Percentiles rank a stretch among this genome's conserved stretches.
These are phyloP conservation scores for Fusarium sp. DNA, from an alignment of 2,329 filamentous ascomycete species.

Conservation along the genomic window DNA sequence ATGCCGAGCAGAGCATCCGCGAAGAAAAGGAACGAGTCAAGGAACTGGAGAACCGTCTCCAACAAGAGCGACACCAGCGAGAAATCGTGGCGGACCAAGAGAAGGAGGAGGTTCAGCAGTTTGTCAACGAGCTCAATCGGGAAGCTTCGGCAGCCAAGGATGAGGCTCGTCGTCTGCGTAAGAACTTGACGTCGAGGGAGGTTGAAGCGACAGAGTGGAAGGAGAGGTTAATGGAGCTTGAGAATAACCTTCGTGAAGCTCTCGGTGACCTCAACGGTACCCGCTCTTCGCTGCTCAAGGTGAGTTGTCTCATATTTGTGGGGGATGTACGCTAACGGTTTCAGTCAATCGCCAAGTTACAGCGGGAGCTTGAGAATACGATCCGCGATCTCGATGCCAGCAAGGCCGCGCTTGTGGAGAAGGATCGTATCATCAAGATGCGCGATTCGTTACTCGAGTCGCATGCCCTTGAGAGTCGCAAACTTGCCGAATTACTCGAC, in stretches of 20 bases:
- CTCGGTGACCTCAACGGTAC: constrained; percentile 90
- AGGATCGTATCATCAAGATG: constrained; percentile 89
- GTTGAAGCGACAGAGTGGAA: constrained; percentile 93
- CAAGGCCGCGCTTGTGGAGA: constrained; percentile 84
- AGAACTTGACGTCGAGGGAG: constrained; percentile 84
- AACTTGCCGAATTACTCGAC: constrained; percentile 87
- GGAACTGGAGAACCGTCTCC: constrained; percentile 80
- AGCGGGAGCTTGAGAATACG: constrained; percentile 87
- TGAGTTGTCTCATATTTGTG: constrained; percentile 51
- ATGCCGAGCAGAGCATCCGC: constrained; percentile 80
- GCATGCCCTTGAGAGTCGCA: constrained; percentile 86
- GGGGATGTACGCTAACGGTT: constrained; percentile 26
- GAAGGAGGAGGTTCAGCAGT: constrained; percentile 94
- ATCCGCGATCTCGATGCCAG: constrained; percentile 83
- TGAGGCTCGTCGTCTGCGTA: constrained; percentile 83
- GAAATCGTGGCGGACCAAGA: constrained; percentile 88
- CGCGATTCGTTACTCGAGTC: constrained; percentile 90
- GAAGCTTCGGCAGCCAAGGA: constrained; percentile 87
- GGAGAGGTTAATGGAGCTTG: constrained; percentile 88
- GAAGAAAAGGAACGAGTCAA: constrained; percentile 83
- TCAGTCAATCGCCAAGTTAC: constrained; percentile 85
- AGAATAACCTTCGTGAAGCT: constrained; percentile 87
- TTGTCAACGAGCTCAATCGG: constrained; percentile 91
- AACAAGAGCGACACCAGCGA: constrained; percentile 84
- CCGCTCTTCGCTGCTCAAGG: constrained; percentile 84